A percentile compares a stretch with the other conserved stretches of the same genome.
These are phyloP conservation scores for Cyberlindnera xylosilytica DNA, from an alignment of 805 yeast species.

Conservation along the genomic window DNA sequence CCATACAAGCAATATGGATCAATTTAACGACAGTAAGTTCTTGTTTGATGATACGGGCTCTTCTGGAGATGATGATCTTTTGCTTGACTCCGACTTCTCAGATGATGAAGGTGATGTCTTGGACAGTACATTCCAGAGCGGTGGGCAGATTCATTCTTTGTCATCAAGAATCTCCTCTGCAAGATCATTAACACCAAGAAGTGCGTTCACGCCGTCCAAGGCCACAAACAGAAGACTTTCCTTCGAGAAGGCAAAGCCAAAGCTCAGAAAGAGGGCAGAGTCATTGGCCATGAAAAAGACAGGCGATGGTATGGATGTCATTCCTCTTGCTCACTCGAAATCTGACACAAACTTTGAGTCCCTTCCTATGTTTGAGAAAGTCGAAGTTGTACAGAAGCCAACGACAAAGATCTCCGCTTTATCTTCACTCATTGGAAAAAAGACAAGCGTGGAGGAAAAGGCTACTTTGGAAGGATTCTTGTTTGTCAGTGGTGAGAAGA, in stretches of 20 bases:
- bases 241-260: constrained; percentile 19
- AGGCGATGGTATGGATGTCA: neutral
- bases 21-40: constrained; percentile 16
- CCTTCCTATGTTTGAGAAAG: constrained; percentile 5
- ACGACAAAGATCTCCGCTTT: constrained; percentile 32
- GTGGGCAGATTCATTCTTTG: constrained; percentile 23
- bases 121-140: constrained; percentile 37
- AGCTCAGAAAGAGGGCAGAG: constrained; percentile 16
- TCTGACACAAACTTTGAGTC: constrained; percentile 1
- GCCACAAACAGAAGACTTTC: constrained; percentile 20
- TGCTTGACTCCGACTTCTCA: constrained; percentile 32
- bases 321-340: constrained; percentile 3
- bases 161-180: constrained; percentile 19
- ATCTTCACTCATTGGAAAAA: constrained; percentile 42
- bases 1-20: constrained; percentile 14
- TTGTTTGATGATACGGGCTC: constrained; percentile 24
- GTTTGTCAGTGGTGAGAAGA: constrained; percentile 34
- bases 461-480: constrained; percentile 44
- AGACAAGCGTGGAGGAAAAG: constrained; percentile 18
- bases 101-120: constrained; percentile 38
- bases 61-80: constrained; percentile 29
- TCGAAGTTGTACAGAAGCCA: neutral
- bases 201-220: constrained; percentile 12
- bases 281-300: constrained; percentile 9
- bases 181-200: neutral